Evolutionary conservation across 2,329 filamentous ascomycete genomes (phyloP).

Genomic region (Coniochaeta sp.): DNA sequence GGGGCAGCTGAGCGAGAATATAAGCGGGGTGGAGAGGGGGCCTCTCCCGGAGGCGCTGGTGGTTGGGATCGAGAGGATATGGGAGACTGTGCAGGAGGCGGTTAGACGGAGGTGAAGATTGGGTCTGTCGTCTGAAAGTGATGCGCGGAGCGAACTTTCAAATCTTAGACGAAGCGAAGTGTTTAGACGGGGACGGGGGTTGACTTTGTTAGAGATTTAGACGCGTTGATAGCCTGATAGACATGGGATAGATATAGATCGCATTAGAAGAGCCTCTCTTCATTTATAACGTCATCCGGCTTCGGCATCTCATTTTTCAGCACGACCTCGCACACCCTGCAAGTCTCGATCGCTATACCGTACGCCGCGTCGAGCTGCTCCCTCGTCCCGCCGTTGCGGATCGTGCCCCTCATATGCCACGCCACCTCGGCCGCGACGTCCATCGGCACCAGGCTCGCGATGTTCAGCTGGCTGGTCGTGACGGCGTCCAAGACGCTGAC

Average conservation of each 20-base stretch:
- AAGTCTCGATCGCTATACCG: slow-evolving; percentile 8
- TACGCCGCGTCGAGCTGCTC: slow-evolving; percentile 8
- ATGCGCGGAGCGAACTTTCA: background rate
- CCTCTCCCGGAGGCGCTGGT: background rate
- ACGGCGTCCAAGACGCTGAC: slow-evolving; percentile 14
- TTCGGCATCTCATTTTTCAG: slow-evolving; percentile 15
- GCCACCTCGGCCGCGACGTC: slow-evolving; percentile 18
- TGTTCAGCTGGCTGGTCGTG: slow-evolving; percentile 15
- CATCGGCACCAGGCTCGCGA: slow-evolving; percentile 17
- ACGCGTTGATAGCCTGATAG: background rate
- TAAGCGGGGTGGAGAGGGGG: background rate
- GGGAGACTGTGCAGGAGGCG: background rate
- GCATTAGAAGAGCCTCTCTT: slow-evolving; percentile 7
- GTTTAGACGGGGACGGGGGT: background rate
- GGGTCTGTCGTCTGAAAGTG: background rate
- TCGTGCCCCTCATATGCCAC: slow-evolving; percentile 17
- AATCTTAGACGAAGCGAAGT: background rate
- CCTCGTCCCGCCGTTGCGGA: slow-evolving; percentile 15
- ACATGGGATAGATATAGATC: background rate
- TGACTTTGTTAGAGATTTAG: background rate
- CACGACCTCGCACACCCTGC: slow-evolving; percentile 10
- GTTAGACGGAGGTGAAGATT: background rate
- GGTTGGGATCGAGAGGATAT: background rate
- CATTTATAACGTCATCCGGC: slow-evolving; percentile 14
- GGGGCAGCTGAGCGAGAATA: background rate